Conservation (phyloP, 176 grass and related monocot species). For the Hordeum vulgare region DNA sequence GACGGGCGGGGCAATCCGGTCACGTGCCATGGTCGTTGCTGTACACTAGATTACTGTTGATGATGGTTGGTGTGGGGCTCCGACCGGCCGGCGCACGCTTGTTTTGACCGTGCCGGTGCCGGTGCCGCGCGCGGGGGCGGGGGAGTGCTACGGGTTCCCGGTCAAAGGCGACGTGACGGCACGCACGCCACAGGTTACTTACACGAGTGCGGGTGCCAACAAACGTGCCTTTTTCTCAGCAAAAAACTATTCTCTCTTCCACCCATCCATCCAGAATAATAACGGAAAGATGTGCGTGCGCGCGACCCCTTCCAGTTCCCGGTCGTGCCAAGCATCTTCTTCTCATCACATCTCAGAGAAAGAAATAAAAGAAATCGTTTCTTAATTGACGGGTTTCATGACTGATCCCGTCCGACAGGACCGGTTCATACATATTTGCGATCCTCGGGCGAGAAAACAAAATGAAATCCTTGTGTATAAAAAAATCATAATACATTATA, state of each 20-base stretch:
- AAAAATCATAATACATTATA: too few species aligned
- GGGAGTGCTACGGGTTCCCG: not conserved
- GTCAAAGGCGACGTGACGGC: slow-evolving; percentile 35
- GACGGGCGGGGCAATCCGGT: not conserved
- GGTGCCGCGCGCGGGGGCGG: not conserved
- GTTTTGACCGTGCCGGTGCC: slow-evolving; percentile 12
- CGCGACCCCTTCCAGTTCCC: not conserved
- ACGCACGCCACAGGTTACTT: not conserved
- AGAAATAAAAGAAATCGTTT: too few species aligned
- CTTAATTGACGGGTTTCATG: not conserved
- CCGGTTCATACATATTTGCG: too few species aligned
- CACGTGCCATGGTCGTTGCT: not conserved
- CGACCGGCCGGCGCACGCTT: slow-evolving; percentile 19
- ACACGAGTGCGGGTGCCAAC: not conserved
- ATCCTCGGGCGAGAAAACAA: too few species aligned
- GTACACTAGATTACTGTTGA: not conserved
- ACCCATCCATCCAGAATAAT: not conserved
- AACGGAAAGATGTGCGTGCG: not conserved
- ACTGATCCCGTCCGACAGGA: not conserved
- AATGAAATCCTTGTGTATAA: too few species aligned
- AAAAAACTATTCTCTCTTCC: too few species aligned
- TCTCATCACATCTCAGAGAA: too few species aligned
- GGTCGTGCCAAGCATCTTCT: not conserved
- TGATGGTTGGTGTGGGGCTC: not conserved
- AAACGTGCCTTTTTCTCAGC: not conserved